These are phyloP conservation scores for Ceratocystis smalleyi DNA, from an alignment of 2,329 filamentous ascomycete species.

Conservation along the genomic window DNA sequence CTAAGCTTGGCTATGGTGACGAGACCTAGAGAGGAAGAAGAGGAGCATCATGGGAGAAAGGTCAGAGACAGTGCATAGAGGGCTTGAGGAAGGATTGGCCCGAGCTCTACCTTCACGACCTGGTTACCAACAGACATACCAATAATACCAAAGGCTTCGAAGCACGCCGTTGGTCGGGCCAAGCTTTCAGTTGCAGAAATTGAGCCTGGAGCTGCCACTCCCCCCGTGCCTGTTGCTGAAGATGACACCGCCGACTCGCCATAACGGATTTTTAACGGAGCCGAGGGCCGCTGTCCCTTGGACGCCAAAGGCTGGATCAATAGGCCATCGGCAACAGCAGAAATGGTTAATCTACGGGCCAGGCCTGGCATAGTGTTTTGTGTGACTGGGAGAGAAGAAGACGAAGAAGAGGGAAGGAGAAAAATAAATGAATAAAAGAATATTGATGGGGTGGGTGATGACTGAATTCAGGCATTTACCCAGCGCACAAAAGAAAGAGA, in stretches of 20 bases:
- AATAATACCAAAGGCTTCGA: conserved; percentile 45
- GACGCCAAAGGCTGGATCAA: conserved; percentile 57
- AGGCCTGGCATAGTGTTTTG: conserved; percentile 55
- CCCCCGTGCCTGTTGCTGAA: neutral
- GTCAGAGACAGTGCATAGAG: neutral
- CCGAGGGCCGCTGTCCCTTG: conserved; percentile 40
- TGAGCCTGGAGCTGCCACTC: neutral
- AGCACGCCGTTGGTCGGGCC: conserved; percentile 33
- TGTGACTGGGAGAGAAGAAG: conserved; percentile 17
- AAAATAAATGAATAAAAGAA: conserved; percentile 1
- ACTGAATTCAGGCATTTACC: neutral
- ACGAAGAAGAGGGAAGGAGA: conserved; percentile 14
- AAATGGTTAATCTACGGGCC: conserved; percentile 64
- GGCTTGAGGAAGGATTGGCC: too few relatives aligned
- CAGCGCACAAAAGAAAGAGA: neutral
- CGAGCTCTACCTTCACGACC: neutral
- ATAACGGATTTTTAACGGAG: conserved; percentile 56
- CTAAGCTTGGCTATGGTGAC: conserved; percentile 66
- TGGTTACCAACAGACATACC: conserved; percentile 27
- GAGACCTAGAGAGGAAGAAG: conserved; percentile 42
- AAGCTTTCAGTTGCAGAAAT: conserved; percentile 24
- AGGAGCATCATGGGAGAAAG: neutral
- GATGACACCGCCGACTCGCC: conserved; percentile 27
- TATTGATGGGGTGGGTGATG: neutral
- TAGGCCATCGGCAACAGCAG: conserved; percentile 68